phyloP scores from a whole-genome alignment of 768 basidiomycete species.

The Boletus reticulatus region DNA sequence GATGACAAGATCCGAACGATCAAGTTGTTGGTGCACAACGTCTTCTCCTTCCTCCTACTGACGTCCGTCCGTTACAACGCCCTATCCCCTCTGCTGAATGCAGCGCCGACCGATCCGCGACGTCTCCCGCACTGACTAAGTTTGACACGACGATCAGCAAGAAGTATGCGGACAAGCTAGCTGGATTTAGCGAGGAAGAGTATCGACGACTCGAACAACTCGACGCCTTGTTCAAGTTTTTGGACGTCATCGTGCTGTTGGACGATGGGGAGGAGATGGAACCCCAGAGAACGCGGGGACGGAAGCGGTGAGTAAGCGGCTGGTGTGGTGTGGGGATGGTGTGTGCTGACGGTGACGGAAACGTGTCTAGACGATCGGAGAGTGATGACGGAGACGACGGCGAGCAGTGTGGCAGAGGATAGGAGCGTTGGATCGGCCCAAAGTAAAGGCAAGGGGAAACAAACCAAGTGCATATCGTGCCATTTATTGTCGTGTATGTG shows the following conservation, averaged over 20 bases:
- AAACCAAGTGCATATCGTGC: conserved; percentile 37
- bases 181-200: conserved; percentile 70
- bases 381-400: conserved; percentile 47
- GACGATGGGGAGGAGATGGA: conserved; percentile 57
- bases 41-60: not conserved
- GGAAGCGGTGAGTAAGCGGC: conserved; percentile 41
- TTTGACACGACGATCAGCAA: conserved; percentile 68
- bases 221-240: conserved; percentile 61
- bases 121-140: conserved; percentile 56
- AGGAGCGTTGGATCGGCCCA: conserved; percentile 27
- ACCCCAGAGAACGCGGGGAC: conserved; percentile 40
- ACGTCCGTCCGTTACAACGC: not conserved
- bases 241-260: conserved; percentile 69
- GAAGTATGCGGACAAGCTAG: conserved; percentile 69
- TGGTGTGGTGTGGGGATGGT: not conserved
- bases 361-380: conserved; percentile 61
- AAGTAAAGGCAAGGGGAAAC: conserved; percentile 33
- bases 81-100: not conserved
- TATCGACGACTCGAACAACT: conserved; percentile 62
- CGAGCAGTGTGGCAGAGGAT: conserved; percentile 39
- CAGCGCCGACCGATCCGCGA: conserved; percentile 62
- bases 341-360: no score
- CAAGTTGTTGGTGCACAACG: conserved; percentile 55
- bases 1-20: conserved; percentile 64
- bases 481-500: not conserved